A percentile compares a stretch with the other conserved stretches of the same genome.
phyloP scores from a whole-genome alignment of 2,329 filamentous ascomycete genomes.

The Ceratocystis colombiana region DNA sequence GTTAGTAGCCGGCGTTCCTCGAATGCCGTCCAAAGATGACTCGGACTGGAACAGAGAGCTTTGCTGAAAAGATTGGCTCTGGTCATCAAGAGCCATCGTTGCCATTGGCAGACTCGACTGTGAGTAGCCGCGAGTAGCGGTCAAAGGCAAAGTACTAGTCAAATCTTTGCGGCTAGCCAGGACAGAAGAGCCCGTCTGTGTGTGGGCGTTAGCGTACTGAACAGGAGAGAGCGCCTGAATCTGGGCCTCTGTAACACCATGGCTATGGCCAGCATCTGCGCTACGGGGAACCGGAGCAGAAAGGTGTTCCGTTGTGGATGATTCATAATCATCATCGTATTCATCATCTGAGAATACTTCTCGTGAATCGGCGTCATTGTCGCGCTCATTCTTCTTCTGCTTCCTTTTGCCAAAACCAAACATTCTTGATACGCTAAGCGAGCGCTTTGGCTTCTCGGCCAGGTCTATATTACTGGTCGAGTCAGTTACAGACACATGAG shows the following conservation, averaged over 20 bases:
- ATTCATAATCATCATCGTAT: slow-evolving; percentile 20
- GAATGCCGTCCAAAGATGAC: slow-evolving; percentile 6
- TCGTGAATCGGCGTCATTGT: slow-evolving; percentile 28
- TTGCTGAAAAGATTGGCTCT: slow-evolving; percentile 14
- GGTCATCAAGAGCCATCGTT: neutral
- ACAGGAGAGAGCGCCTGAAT: slow-evolving; percentile 8
- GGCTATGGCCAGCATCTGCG: neutral
- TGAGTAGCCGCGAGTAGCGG: neutral
- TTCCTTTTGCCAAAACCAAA: slow-evolving; percentile 29
- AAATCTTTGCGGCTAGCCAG: slow-evolving; percentile 15
- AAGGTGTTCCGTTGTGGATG: slow-evolving; percentile 7
- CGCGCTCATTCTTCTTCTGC: slow-evolving; percentile 32
- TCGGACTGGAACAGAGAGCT: slow-evolving; percentile 20
- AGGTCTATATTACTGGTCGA: neutral
- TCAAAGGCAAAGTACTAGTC: neutral
- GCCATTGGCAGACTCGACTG: slow-evolving; percentile 2
- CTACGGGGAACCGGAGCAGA: neutral
- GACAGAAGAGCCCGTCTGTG: slow-evolving; percentile 23
- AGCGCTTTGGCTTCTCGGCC: slow-evolving; percentile 23
- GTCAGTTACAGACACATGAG: no score
- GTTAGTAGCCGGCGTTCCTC: neutral
- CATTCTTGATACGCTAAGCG: slow-evolving; percentile 25
- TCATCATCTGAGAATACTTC: slow-evolving; percentile 18
- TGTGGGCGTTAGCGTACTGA: slow-evolving; percentile 22
- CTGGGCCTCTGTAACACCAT: slow-evolving; percentile 19